These are phyloP conservation scores for Daldinia caldariorum DNA, from an alignment of 495 filamentous ascomycete species.

Conservation along the genomic window DNA sequence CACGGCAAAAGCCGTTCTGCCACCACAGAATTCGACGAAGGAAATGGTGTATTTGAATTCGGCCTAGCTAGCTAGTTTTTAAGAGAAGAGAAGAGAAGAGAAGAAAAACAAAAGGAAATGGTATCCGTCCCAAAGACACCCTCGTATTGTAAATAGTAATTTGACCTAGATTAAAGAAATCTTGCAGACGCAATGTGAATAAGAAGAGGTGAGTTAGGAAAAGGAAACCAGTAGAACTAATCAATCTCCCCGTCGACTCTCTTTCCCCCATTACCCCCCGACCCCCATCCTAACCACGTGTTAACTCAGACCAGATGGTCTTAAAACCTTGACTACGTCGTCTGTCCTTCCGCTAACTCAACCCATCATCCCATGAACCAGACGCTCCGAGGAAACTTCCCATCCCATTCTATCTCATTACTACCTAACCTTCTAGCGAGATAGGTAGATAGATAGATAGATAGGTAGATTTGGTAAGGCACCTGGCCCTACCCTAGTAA, in stretches of 20 bases:
- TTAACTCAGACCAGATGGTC: no score
- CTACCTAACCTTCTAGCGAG: no score
- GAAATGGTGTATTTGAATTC: background rate
- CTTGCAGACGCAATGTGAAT: background rate
- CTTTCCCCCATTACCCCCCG: background rate
- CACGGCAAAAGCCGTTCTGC: background rate
- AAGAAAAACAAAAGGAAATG: background rate
- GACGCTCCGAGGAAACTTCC: no score
- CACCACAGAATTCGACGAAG: background rate
- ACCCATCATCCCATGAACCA: background rate
- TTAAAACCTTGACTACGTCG: background rate
- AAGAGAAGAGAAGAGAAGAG: background rate
- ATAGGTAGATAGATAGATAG: no score
- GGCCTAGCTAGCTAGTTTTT: background rate
- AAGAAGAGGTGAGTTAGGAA: background rate
- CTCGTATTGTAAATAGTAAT: background rate
- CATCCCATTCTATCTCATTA: no score
- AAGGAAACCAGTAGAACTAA: background rate
- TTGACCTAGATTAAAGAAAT: background rate
- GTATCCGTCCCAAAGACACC: background rate
- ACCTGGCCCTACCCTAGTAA: conserved; percentile 15
- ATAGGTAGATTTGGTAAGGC: background rate
- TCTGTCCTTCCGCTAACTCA: background rate
- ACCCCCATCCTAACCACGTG: background rate
- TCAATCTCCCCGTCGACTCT: background rate